Evolutionary conservation across 371 early-diverging fungal species (phyloP).

Genomic region (Lichtheimia ornata): DNA sequence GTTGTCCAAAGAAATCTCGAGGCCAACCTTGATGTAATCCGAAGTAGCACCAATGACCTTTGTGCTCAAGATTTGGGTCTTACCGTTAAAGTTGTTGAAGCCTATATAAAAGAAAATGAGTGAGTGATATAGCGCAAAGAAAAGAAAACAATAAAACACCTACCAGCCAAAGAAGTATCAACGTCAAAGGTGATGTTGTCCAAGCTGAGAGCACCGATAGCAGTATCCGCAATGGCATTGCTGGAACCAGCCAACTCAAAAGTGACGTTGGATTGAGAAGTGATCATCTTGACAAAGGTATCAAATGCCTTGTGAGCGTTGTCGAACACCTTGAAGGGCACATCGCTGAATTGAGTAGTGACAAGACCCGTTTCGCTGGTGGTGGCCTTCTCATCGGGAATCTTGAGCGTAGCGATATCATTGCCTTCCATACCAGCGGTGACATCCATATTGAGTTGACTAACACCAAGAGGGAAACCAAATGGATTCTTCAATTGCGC

Average conservation of each 20-base stretch:
- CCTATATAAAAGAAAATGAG: constrained; percentile 20
- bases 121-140: neutral
- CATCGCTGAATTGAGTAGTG: constrained; percentile 47
- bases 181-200: constrained; percentile 52
- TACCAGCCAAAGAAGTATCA: constrained; percentile 50
- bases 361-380: constrained; percentile 41
- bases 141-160: constrained; percentile 21
- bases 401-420: constrained; percentile 44
- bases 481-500: constrained; percentile 59
- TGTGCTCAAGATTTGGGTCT: constrained; percentile 38
- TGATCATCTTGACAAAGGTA: constrained; percentile 48
- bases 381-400: constrained; percentile 51
- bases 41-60: constrained; percentile 31
- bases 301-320: constrained; percentile 36
- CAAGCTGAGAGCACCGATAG: constrained; percentile 53
- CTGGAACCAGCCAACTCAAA: constrained; percentile 55
- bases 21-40: neutral
- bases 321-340: constrained; percentile 45
- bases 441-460: constrained; percentile 50
- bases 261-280: constrained; percentile 34
- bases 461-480: constrained; percentile 59
- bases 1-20: constrained; percentile 29
- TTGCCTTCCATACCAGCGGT: constrained; percentile 28
- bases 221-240: constrained; percentile 52
- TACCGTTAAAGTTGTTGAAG: constrained; percentile 46